Conservation (phyloP, 371 early-diverging fungal species). For the Circinella umbellata region DNA sequence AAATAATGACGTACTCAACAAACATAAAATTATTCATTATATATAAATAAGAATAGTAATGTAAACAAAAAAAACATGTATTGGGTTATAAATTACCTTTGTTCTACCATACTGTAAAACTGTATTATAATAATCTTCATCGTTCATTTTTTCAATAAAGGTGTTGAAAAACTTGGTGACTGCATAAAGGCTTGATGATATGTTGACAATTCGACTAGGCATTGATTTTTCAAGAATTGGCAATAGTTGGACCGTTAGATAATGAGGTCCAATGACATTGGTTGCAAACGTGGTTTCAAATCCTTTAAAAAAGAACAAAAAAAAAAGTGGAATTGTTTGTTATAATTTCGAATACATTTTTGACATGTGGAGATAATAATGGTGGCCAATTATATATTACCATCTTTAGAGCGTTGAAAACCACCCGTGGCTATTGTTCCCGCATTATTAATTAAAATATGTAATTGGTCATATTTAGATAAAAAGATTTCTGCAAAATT, state of each 20-base stretch:
- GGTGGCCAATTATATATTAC: conserved; percentile 15
- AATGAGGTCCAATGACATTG: conserved; percentile 83
- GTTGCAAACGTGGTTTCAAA: conserved; percentile 43
- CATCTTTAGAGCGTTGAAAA: conserved; percentile 65
- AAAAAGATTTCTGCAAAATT: conserved; percentile 60
- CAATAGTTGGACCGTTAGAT: conserved; percentile 69
- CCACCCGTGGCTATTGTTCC: conserved; percentile 74
- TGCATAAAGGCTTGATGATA: conserved; percentile 52
- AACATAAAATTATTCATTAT: too few relatives aligned
- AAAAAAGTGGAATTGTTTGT: too few relatives aligned
- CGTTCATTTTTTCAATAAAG: conserved; percentile 44
- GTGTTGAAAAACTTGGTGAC: conserved; percentile 19
- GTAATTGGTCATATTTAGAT: conserved; percentile 47
- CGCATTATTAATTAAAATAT: conserved; percentile 70
- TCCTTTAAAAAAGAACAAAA: conserved; percentile 1
- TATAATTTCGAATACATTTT: too few relatives aligned
- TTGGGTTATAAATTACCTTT: conserved; percentile 9
- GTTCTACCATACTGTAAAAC: conserved; percentile 25
- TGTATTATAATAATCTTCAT: conserved; percentile 35
- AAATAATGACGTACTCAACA: too few relatives aligned
- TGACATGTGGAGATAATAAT: background rate
- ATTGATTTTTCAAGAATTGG: conserved; percentile 58
- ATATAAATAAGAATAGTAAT: conserved; percentile 18
- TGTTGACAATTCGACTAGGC: conserved; percentile 62
- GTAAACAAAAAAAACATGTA: conserved; percentile 38